Evolutionary conservation across 1,139 yeast genomes (phyloP).

Genomic region (Hemisphaericaspora lyxosophila): DNA sequence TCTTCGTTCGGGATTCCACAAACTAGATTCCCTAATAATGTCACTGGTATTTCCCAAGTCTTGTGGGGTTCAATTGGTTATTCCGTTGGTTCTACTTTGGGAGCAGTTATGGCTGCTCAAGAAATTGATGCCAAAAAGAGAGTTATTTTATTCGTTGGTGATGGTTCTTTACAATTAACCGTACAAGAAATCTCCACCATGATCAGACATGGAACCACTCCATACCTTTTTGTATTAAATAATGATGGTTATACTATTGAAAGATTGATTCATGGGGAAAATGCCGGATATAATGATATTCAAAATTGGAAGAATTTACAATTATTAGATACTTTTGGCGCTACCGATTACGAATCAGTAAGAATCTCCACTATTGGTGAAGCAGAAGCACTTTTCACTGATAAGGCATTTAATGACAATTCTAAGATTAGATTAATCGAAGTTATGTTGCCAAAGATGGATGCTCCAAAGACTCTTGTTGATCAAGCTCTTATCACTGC

Average conservation of each 20-base stretch:
- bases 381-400: conserved; percentile 56
- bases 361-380: conserved; percentile 67
- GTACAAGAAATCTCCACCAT: conserved; percentile 85
- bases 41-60: conserved; percentile 81
- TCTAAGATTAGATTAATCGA: conserved; percentile 75
- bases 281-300: conserved; percentile 74
- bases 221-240: conserved; percentile 79
- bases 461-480: conserved; percentile 71
- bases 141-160: conserved; percentile 83
- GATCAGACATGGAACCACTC: conserved; percentile 76
- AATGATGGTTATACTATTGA: conserved; percentile 90
- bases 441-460: conserved; percentile 76
- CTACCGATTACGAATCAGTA: conserved; percentile 55
- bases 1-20: conserved; percentile 85
- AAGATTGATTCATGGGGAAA: conserved; percentile 80
- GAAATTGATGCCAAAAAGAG: conserved; percentile 69
- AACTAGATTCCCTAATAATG: conserved; percentile 71
- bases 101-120: conserved; percentile 83
- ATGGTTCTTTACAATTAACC: conserved; percentile 85
- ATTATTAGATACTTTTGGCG: conserved; percentile 70
- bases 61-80: conserved; percentile 91
- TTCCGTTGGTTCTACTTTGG: conserved; percentile 81
- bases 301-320: conserved; percentile 80
- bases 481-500: conserved; percentile 75
- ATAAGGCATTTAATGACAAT: conserved; percentile 55